Base-by-base conservation (phyloP, 345 rosid species). In the Citrus reticulata region DNA sequence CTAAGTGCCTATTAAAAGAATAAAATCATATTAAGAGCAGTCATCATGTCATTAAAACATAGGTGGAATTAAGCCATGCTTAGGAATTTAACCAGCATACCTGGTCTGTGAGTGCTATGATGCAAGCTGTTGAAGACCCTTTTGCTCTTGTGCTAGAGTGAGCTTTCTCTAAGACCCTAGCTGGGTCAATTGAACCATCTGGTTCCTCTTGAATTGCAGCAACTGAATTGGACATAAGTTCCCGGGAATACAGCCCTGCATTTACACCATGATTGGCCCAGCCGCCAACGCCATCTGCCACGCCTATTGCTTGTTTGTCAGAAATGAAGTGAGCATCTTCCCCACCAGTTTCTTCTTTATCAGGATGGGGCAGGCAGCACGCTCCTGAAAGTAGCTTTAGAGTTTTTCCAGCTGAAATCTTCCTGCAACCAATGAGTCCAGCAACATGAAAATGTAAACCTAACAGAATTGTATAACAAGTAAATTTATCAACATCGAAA, bases 201-300 rank as follows among this genome's bases (percentile, higher is more conserved):
- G 99, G 98, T 85, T 94, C 99, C 49, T 94, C 95, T 58, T 78
- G 90, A 74, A 94, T 85, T 63, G 97, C 98, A 81, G 81, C 60
- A 37, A 91, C 97, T 10, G 98, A 90, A 84, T 96, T 85, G 64
- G 95, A 93, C 99, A 96, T 94, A 79, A 96, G 97, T 81, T 96
- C 98, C 73, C 97, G 85, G 29, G 99, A 94, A 78, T 91, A 96
- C 61, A 0, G 78, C 78, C 99, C 99, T 19, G 99, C 69, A 86
- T 96, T 91, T 61, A 96, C 89, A 77, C 99, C 99, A 19, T 83
- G 89, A 81, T 89, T 96, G 17, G 98, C 99, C 99, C 99, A 96
- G 51, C 98, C 99, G 63, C 99, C 99, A 82, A 96, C 99, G 69
- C 98, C 99, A 85, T 96, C 99, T 37, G 99, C 99, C 82, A 94